Evolutionary conservation across 2,329 filamentous ascomycete genomes (phyloP).

Genomic region (Chlorencoelia australis): DNA sequence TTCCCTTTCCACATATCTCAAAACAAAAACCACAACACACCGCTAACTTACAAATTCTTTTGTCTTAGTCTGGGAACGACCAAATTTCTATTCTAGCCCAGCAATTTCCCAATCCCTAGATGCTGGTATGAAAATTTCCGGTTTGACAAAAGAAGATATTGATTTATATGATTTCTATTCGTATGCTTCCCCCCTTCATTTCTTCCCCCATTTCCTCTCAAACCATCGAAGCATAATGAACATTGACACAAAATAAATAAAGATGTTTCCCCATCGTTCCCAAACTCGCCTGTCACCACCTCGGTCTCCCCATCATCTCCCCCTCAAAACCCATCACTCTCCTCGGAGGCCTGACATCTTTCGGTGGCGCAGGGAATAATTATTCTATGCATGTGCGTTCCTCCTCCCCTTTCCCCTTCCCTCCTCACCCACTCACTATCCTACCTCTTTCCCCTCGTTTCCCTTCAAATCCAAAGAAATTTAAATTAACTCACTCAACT

Average conservation of each 20-base stretch:
- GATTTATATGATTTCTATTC: conserved; percentile 57
- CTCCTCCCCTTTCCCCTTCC: not conserved
- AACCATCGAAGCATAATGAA: not conserved
- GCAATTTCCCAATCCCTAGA: conserved; percentile 49
- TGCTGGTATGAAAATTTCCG: conserved; percentile 38
- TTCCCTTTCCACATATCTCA: not conserved
- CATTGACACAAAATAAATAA: conserved; percentile 1
- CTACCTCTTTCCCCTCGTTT: too few relatives aligned
- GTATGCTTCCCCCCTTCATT: conserved; percentile 23
- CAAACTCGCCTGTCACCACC: conserved; percentile 52
- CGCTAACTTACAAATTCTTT: too few relatives aligned
- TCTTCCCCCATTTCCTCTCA: too few relatives aligned
- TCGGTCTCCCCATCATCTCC: conserved; percentile 39
- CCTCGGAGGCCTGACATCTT: conserved; percentile 56
- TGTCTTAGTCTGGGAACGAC: conserved; percentile 52
- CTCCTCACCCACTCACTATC: not conserved
- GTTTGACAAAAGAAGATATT: conserved; percentile 39
- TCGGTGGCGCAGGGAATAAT: conserved; percentile 62
- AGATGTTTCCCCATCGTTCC: conserved; percentile 62
- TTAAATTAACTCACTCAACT: too few relatives aligned
- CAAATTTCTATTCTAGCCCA: conserved; percentile 46
- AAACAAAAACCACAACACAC: too few relatives aligned
- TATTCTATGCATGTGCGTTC: conserved; percentile 54
- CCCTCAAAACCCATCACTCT: conserved; percentile 45
- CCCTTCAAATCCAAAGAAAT: too few relatives aligned